A percentile compares a stretch with the other conserved stretches of the same genome.
These are phyloP conservation scores for Rhynchospora breviuscula DNA, from an alignment of 176 grass and related monocot genomes.

Conservation along the genomic window DNA sequence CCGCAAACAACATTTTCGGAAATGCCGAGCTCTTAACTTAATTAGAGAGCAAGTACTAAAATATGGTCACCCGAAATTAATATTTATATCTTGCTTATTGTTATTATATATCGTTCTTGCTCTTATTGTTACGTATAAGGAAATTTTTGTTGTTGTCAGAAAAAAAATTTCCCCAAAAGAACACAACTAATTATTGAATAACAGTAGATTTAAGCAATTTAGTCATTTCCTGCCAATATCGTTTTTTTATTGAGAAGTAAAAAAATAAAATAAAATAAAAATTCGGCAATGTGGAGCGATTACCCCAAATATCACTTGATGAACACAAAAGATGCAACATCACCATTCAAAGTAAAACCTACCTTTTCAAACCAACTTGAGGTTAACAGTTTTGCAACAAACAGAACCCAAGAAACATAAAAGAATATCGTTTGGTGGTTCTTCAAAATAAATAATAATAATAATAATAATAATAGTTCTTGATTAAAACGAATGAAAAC, in stretches of 20 bases:
- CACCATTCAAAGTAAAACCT: not conserved
- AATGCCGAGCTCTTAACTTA: not conserved
- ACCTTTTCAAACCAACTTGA: not conserved
- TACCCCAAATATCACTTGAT: not conserved
- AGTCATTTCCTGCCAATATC: not conserved
- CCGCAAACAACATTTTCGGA: not conserved
- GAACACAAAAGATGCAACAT: not conserved
- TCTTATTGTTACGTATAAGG: not conserved
- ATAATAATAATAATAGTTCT: too few species aligned
- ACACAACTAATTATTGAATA: not conserved
- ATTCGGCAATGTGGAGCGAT: not conserved
- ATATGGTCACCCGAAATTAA: not conserved
- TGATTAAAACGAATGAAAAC: not conserved
- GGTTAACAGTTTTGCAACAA: not conserved
- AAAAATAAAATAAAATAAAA: too few species aligned
- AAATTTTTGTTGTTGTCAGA: not conserved
- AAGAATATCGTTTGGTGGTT: not conserved
- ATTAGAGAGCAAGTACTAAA: not conserved
- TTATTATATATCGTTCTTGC: not conserved
- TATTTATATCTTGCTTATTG: not conserved
- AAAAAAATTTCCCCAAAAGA: not conserved
- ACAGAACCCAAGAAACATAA: not conserved
- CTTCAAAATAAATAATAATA: not conserved
- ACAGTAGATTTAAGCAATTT: not conserved
- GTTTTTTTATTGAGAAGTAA: not conserved